A percentile compares a stretch with the other conserved stretches of the same genome.
These are phyloP conservation scores for Penicillium coffeae DNA, from an alignment of 495 filamentous ascomycete species.

Conservation along the genomic window DNA sequence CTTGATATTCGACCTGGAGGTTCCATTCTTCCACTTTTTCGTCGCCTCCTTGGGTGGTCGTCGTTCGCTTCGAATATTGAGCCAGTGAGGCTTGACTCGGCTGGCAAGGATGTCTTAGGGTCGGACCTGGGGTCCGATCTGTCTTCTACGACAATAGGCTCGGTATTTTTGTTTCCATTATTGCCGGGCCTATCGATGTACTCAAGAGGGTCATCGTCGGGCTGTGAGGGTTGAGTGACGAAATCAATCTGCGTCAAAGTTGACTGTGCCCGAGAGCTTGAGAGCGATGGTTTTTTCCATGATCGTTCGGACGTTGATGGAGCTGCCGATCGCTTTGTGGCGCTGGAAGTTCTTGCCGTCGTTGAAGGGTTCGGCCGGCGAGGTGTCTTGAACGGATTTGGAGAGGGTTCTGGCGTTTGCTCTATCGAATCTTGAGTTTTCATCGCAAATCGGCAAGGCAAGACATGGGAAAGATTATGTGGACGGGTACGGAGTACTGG, in stretches of 20 bases:
- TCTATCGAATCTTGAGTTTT: slow-evolving; percentile 20
- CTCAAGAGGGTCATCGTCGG: slow-evolving; percentile 30
- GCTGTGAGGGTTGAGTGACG: slow-evolving; percentile 24
- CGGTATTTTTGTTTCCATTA: not conserved
- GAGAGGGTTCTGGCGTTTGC: slow-evolving; percentile 14
- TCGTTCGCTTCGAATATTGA: slow-evolving; percentile 18
- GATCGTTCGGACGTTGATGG: slow-evolving; percentile 21
- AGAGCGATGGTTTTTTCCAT: slow-evolving; percentile 18
- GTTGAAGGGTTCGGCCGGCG: slow-evolving; percentile 16
- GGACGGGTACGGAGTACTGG: not conserved
- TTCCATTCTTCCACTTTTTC: slow-evolving; percentile 3
- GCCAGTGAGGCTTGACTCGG: slow-evolving; percentile 8
- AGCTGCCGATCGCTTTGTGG: slow-evolving; percentile 15
- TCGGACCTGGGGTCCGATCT: slow-evolving; percentile 27
- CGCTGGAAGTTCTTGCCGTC: slow-evolving; percentile 18
- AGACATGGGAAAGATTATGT: slow-evolving; percentile 13
- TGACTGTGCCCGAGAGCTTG: slow-evolving; percentile 25
- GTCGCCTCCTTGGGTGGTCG: slow-evolving; percentile 17
- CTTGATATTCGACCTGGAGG: slow-evolving; percentile 1
- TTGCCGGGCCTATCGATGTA: slow-evolving; percentile 22
- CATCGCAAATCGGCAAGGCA: slow-evolving; percentile 29
- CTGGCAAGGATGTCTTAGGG: slow-evolving; percentile 14
- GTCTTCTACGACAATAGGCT: slow-evolving; percentile 27
- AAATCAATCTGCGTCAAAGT: slow-evolving; percentile 47
- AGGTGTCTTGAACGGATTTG: slow-evolving; percentile 25